Evolutionary conservation across 139 green algal species (phyloP), one percentile per base, ranked within the genome.

Genomic region (Picochlorum costavermella): DNA sequence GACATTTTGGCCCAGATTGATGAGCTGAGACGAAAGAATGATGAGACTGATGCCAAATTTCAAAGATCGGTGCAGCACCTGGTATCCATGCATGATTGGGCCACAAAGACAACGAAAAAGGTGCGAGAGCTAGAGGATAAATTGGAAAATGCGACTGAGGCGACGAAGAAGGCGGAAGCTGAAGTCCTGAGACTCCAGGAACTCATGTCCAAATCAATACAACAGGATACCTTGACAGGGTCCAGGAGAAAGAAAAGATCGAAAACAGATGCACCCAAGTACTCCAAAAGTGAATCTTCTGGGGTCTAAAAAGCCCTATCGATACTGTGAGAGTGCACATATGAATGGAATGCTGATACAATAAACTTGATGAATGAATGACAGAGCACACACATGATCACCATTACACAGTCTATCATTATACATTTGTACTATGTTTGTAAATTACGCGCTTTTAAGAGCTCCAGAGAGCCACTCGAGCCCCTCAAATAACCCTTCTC

Each of bases 401-500:
- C 20, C 20, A 28, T 58, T 29, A 57, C 50, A 13, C 25, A 61
- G 56, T 56, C 31, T n/a, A 62, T 62, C 17, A 20, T 62, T n/a
- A 40, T 23, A 50, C 3, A 64, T 20, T 29, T 60, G 6, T 16
- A 43, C 60, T 56, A 43, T 56, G 28, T 53, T 23, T 53, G 46
- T 48, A 69, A 63, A 37, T 58, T 60, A n/a, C 10, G 8, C 36
- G 25, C 26, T 30, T 65, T 67, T 92, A 1, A 91, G 63, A 65
- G 78, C 77, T 20, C 81, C 77, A n/a, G 62, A 68, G 0, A 94
- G 74, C 91, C 91, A 98, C 56, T 98, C 93, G 30, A 98, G 68
- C 5, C 93, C 93, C 70, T 98, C 93, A 63, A 95, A 96, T 46
- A 98, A 69, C 0, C 93, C 92, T 56, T 96, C 88, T 6, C 92